Conservation (phyloP, 441 rosid genomes). For the Brassica balearica region DNA sequence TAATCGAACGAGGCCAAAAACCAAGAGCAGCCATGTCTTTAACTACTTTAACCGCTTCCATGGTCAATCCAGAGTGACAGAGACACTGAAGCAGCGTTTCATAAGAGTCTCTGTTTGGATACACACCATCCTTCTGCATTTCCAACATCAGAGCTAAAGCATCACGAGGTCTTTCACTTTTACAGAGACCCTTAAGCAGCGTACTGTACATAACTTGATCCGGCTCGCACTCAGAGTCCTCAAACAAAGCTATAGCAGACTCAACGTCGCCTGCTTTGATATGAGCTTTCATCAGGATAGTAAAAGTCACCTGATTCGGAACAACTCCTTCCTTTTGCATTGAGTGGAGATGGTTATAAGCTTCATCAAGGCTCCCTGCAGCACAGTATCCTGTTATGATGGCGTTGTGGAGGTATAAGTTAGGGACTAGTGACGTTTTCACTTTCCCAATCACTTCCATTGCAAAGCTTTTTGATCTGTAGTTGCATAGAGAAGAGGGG, state of each 20-base stretch:
- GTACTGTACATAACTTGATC: conserved; percentile 53
- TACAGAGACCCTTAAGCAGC: conserved; percentile 60
- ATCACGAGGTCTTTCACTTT: conserved; percentile 52
- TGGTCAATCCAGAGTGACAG: conserved; percentile 51
- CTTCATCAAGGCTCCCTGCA: conserved; percentile 58
- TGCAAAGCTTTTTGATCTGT: conserved; percentile 47
- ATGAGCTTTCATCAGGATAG: conserved; percentile 59
- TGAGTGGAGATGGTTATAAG: conserved; percentile 53
- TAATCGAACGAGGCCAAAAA: conserved; percentile 45
- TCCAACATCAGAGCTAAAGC: conserved; percentile 52
- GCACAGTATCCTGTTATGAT: conserved; percentile 55
- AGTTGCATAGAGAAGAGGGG: conserved; percentile 39
- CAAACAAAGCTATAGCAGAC: conserved; percentile 56
- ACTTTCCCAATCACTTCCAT: conserved; percentile 51
- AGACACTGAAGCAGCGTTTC: conserved; percentile 53
- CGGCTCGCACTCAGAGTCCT: conserved; percentile 55
- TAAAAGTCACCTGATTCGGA: conserved; percentile 71
- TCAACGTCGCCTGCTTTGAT: conserved; percentile 58
- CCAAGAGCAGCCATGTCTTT: conserved; percentile 57
- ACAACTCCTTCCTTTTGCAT: conserved; percentile 58
- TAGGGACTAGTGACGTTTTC: conserved; percentile 51
- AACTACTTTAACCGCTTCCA: conserved; percentile 59
- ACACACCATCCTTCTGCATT: conserved; percentile 57
- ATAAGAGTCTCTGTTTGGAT: conserved; percentile 53
- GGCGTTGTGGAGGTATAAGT: conserved; percentile 57